A percentile compares a stretch with the other conserved stretches of the same genome.
phyloP scores from a whole-genome alignment of 2,329 filamentous ascomycete species.

The Coniochaeta sp. region DNA sequence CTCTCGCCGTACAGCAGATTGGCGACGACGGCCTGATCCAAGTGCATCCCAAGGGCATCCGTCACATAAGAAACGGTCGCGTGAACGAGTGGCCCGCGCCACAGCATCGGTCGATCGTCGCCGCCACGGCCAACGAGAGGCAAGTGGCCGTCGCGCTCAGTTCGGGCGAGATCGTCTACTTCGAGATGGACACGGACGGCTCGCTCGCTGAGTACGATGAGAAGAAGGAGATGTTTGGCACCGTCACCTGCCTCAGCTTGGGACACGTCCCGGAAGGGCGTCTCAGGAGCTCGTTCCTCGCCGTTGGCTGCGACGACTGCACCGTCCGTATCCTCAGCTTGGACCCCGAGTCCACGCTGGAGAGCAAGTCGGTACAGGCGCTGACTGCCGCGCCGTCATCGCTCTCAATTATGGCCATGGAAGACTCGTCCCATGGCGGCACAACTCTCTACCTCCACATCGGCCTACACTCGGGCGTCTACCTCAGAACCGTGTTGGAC shows the following conservation, averaged over 20 bases:
- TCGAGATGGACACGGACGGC: slow-evolving; percentile 92
- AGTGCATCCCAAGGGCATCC: slow-evolving; percentile 92
- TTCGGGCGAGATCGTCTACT: slow-evolving; percentile 95
- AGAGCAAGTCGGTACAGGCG: slow-evolving; percentile 91
- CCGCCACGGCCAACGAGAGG: slow-evolving; percentile 84
- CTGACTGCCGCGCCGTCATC: slow-evolving; percentile 84
- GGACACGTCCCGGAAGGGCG: slow-evolving; percentile 89
- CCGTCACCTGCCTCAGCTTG: slow-evolving; percentile 89
- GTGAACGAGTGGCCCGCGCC: slow-evolving; percentile 93
- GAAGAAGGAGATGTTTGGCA: slow-evolving; percentile 89
- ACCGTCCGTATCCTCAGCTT: slow-evolving; percentile 90
- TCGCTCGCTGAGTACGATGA: slow-evolving; percentile 91
- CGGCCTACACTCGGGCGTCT: slow-evolving; percentile 89
- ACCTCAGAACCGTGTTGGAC: slow-evolving; percentile 88
- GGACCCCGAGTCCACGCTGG: slow-evolving; percentile 81
- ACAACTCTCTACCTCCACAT: slow-evolving; percentile 92
- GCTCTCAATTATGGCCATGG: slow-evolving; percentile 89
- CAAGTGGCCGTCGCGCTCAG: slow-evolving; percentile 93
- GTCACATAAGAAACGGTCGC: slow-evolving; percentile 72
- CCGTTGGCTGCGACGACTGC: slow-evolving; percentile 93
- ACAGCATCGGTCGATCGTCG: slow-evolving; percentile 89
- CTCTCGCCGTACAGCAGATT: slow-evolving; percentile 86
- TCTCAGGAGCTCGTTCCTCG: slow-evolving; percentile 82
- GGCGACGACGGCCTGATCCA: slow-evolving; percentile 90
- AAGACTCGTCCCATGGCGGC: slow-evolving; percentile 83